Percentiles rank a stretch among this genome's conserved stretches.
Conservation (phyloP, 306 rosid genomes). For the Acacia acuminata region DNA sequence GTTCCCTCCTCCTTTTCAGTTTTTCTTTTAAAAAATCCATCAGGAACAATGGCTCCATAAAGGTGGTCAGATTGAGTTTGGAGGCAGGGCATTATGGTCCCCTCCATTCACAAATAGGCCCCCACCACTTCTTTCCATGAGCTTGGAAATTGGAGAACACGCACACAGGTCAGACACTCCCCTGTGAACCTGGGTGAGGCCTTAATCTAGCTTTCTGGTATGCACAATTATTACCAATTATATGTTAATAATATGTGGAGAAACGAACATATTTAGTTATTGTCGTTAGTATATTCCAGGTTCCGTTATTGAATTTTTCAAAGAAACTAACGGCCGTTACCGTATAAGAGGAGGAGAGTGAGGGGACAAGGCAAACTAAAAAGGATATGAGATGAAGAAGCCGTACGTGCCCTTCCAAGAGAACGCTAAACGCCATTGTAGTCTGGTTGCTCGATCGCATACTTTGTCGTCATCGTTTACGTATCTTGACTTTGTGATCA, state of each 20-base stretch:
- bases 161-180: not conserved
- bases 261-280: not conserved
- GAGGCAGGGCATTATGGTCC: not conserved
- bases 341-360: too few species aligned
- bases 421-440: slow-evolving; percentile 41
- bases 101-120: not conserved
- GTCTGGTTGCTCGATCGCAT: slow-evolving; percentile 33
- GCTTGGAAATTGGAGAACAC: not conserved
- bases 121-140: not conserved
- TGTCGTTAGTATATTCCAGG: slow-evolving; percentile 31
- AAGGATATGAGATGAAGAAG: slow-evolving; percentile 31
- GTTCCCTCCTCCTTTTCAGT: too few species aligned
- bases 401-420: not conserved
- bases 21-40: not conserved
- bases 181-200: not conserved
- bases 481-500: slow-evolving; percentile 46
- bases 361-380: not conserved
- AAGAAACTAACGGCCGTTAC: not conserved
- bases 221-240: not conserved
- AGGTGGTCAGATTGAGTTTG: not conserved
- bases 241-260: not conserved
- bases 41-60: not conserved
- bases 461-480: slow-evolving; percentile 44
- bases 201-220: too few species aligned
- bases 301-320: not conserved